Conservation (phyloP, 345 rosid genomes). For the Bruguiera parviflora region DNA sequence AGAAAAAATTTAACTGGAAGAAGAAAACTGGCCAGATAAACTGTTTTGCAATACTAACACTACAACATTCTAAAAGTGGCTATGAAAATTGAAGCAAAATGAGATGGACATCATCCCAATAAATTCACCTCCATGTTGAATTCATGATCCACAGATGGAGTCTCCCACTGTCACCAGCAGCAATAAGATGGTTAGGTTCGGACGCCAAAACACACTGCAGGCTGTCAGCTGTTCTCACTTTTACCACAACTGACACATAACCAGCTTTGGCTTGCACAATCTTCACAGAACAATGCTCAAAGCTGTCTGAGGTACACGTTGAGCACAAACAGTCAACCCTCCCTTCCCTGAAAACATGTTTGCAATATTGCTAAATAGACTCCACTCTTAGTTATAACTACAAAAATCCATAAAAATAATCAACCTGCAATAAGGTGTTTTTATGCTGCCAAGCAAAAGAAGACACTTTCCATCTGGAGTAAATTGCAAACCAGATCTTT, state of each 20-base stretch:
- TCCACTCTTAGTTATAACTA: neutral
- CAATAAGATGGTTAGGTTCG: slow-evolving; percentile 57
- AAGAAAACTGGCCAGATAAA: slow-evolving; percentile 1
- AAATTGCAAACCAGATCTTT: slow-evolving; percentile 54
- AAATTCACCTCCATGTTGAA: slow-evolving; percentile 69
- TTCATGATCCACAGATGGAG: slow-evolving; percentile 79
- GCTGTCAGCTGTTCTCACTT: slow-evolving; percentile 48
- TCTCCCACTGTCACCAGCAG: slow-evolving; percentile 65
- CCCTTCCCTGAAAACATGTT: slow-evolving; percentile 50
- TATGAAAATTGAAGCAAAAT: slow-evolving; percentile 13
- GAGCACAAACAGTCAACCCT: slow-evolving; percentile 67
- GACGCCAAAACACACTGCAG: slow-evolving; percentile 59
- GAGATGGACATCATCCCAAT: neutral
- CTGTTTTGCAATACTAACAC: neutral
- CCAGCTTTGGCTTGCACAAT: slow-evolving; percentile 65
- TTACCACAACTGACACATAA: slow-evolving; percentile 60
- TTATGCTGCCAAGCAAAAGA: slow-evolving; percentile 54
- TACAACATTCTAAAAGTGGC: slow-evolving; percentile 5
- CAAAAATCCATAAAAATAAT: slow-evolving; percentile 13
- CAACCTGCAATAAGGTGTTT: slow-evolving; percentile 86
- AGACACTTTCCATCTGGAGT: slow-evolving; percentile 71
- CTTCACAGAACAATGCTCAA: slow-evolving; percentile 50
- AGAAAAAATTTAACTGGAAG: neutral
- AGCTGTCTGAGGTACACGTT: slow-evolving; percentile 53
- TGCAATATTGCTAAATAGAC: slow-evolving; percentile 14